Evolutionary conservation across 2,329 filamentous ascomycete species (phyloP).

Genomic region (Aureobasidium sp.): DNA sequence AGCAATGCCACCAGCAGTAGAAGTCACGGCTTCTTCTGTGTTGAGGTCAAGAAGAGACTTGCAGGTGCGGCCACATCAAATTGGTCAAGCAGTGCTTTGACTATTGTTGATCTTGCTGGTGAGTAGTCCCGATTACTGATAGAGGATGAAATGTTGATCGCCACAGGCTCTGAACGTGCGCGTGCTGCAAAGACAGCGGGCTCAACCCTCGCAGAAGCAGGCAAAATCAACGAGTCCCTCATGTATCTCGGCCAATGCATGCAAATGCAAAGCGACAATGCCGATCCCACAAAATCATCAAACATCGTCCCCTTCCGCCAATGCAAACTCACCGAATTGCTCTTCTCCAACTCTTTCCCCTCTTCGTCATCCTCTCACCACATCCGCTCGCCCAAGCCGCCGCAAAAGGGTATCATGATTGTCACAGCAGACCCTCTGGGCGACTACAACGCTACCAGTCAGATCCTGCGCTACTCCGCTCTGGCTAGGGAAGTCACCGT

Average conservation of each 20-base stretch:
- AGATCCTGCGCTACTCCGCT: slow-evolving; percentile 95
- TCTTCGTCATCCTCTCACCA: slow-evolving; percentile 52
- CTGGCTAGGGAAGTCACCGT: slow-evolving; percentile 94
- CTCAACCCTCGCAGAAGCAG: slow-evolving; percentile 91
- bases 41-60: slow-evolving; percentile 90
- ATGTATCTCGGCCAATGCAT: slow-evolving; percentile 99
- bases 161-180: slow-evolving; percentile 81
- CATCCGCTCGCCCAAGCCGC: slow-evolving; percentile 60
- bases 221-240: slow-evolving; percentile 98
- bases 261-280: slow-evolving; percentile 90
- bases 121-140: no score
- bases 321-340: slow-evolving; percentile 59
- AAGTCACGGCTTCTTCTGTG: slow-evolving; percentile 96
- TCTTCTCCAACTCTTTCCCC: slow-evolving; percentile 57
- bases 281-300: slow-evolving; percentile 47
- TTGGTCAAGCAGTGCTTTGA: slow-evolving; percentile 84
- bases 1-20: slow-evolving; percentile 94
- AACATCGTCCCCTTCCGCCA: slow-evolving; percentile 79
- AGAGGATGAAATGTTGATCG: slow-evolving; percentile 28
- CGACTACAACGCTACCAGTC: slow-evolving; percentile 97
- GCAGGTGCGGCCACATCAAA: slow-evolving; percentile 55
- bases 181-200: slow-evolving; percentile 95
- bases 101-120: slow-evolving; percentile 92
- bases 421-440: slow-evolving; percentile 94
- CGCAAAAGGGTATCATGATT: slow-evolving; percentile 95